Evolutionary conservation across 805 yeast species (phyloP).

Genomic region (Huiozyma naganishii): DNA sequence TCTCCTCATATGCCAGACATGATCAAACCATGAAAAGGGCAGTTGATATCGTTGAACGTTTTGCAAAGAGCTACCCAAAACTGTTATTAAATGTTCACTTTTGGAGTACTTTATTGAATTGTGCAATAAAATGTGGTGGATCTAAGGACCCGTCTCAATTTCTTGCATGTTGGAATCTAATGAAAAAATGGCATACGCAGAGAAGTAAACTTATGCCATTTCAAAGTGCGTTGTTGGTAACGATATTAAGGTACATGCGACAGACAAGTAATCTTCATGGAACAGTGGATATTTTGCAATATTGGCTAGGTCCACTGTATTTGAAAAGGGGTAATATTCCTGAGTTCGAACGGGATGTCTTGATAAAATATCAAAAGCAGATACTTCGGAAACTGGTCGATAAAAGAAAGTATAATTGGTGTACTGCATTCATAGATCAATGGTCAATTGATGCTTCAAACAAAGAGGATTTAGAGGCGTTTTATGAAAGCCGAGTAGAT

Average conservation of each 20-base stretch:
- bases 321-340: not conserved
- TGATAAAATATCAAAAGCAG: slow-evolving; percentile 15
- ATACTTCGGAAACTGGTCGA: slow-evolving; percentile 11
- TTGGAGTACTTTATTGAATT: slow-evolving; percentile 17
- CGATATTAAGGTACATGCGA: slow-evolving; percentile 9
- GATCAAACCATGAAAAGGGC: slow-evolving; percentile 10
- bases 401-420: slow-evolving; percentile 7
- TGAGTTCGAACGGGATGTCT: slow-evolving; percentile 5
- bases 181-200: slow-evolving; percentile 17
- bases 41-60: slow-evolving; percentile 9
- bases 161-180: slow-evolving; percentile 11
- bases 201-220: slow-evolving; percentile 8
- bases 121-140: not conserved
- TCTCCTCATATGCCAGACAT: slow-evolving; percentile 12
- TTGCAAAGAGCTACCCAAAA: slow-evolving; percentile 14
- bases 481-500: slow-evolving; percentile 4
- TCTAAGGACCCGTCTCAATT: too few species aligned
- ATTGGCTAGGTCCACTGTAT: not conserved
- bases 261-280: slow-evolving; percentile 10
- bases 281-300: slow-evolving; percentile 10
- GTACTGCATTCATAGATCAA: slow-evolving; percentile 14
- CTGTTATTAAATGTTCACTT: slow-evolving; percentile 13
- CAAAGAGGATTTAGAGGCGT: slow-evolving; percentile 7
- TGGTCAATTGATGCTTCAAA: slow-evolving; percentile 12
- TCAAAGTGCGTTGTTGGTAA: slow-evolving; percentile 11